Evolutionary conservation across 2,329 filamentous ascomycete genomes (phyloP).

Genomic region (Cadophora gregata): DNA sequence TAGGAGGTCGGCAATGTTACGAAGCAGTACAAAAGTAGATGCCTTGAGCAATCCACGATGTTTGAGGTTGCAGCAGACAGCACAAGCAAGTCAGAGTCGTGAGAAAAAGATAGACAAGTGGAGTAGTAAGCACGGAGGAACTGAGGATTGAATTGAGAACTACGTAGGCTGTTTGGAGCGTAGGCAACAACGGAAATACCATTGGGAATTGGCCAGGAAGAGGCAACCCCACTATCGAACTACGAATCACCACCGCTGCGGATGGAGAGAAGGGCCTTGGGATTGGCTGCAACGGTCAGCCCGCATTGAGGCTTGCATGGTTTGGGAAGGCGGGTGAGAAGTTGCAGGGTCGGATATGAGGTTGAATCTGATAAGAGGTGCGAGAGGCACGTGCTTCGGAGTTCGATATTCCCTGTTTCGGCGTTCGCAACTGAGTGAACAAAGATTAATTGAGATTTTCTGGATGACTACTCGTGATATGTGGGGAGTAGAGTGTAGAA

Average conservation of each 20-base stretch:
- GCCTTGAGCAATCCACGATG: conserved; percentile 26
- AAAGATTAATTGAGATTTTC: background rate
- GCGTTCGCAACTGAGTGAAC: background rate
- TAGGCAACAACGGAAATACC: conserved; percentile 10
- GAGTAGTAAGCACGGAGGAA: conserved; percentile 32
- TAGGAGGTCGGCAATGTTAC: conserved; percentile 9
- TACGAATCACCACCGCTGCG: background rate
- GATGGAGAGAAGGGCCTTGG: background rate
- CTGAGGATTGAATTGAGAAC: conserved; percentile 3
- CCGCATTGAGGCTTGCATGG: conserved; percentile 1
- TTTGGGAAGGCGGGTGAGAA: conserved; percentile 10
- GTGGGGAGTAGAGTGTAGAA: background rate
- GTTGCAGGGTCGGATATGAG: background rate
- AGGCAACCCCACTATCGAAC: background rate
- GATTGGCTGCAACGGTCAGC: conserved; percentile 1
- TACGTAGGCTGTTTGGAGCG: conserved; percentile 10
- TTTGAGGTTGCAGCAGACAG: conserved; percentile 3
- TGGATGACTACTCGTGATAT: background rate
- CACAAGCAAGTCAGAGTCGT: conserved; percentile 6
- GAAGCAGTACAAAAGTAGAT: conserved; percentile 18
- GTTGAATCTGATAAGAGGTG: background rate
- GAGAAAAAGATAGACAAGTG: conserved; percentile 11
- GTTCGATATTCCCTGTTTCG: background rate
- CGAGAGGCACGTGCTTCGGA: conserved; percentile 1
- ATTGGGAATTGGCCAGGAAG: conserved; percentile 8